phyloP scores from a whole-genome alignment of 2,329 filamentous ascomycete genomes.

The Cladosporium sphaerospermum region DNA sequence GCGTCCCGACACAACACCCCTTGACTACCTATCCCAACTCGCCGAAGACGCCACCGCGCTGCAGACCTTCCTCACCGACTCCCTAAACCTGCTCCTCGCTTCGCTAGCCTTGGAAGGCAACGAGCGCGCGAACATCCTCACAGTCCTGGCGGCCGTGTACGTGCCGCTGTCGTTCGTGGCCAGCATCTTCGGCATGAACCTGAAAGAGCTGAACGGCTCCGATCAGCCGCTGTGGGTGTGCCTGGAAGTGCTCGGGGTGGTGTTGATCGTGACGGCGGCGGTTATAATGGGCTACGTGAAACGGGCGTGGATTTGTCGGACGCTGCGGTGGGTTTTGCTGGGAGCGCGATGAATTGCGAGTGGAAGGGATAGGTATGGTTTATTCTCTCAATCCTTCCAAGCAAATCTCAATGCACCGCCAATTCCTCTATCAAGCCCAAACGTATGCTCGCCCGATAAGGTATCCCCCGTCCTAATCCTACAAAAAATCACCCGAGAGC shows the following conservation, averaged over 20 bases:
- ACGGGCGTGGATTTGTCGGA: too few species aligned
- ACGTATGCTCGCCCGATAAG: too few species aligned
- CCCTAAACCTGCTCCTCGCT: slow-evolving; percentile 20
- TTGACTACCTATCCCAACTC: neutral
- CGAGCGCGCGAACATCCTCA: slow-evolving; percentile 14
- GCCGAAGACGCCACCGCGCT: slow-evolving; percentile 13
- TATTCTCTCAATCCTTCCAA: too few species aligned
- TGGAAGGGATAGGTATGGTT: too few species aligned
- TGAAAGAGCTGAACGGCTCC: slow-evolving; percentile 20
- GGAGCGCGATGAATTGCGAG: too few species aligned
- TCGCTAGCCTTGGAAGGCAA: slow-evolving; percentile 14
- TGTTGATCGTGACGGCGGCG: neutral
- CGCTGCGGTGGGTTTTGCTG: too few species aligned
- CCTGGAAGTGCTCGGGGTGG: slow-evolving; percentile 6
- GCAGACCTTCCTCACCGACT: slow-evolving; percentile 20
- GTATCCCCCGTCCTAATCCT: too few species aligned
- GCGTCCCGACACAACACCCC: neutral
- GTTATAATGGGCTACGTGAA: neutral
- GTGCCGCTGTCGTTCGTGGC: slow-evolving; percentile 21
- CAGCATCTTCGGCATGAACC: slow-evolving; percentile 23
- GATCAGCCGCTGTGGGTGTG: slow-evolving; percentile 12
- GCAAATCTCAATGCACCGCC: too few species aligned
- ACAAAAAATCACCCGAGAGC: too few species aligned
- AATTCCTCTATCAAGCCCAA: too few species aligned
- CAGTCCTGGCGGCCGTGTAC: slow-evolving; percentile 19